Evolutionary conservation across 148 eudicot species (phyloP).

Genomic region (Camellia granthamiana): DNA sequence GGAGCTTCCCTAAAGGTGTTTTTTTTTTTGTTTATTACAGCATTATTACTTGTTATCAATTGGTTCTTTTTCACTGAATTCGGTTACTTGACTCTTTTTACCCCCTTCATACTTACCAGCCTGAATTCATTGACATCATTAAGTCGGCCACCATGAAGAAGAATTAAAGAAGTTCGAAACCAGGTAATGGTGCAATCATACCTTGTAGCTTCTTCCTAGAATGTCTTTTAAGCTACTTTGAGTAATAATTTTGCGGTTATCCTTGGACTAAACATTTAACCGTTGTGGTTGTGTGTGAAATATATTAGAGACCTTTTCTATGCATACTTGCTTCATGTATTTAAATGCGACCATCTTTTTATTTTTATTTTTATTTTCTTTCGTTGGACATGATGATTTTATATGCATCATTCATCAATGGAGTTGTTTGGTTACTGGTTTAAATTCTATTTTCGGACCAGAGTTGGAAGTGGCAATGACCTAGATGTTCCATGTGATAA

Average conservation of each 20-base stretch:
- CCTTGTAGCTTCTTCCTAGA: background rate
- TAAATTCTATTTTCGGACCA: too few relatives aligned
- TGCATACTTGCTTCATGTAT: background rate
- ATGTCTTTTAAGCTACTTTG: background rate
- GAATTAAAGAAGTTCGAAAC: constrained; percentile 5
- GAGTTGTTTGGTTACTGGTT: too few relatives aligned
- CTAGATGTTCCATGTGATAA: too few relatives aligned
- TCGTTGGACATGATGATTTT: too few relatives aligned
- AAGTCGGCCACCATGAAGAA: constrained; percentile 51
- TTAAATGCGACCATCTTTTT: too few relatives aligned
- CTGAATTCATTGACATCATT: constrained; percentile 59
- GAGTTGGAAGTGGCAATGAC: background rate
- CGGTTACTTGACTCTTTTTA: background rate
- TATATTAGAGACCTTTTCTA: background rate
- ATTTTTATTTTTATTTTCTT: too few relatives aligned
- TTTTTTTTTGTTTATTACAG: background rate
- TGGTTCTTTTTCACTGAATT: background rate
- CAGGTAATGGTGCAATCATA: background rate
- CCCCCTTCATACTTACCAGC: constrained; percentile 24
- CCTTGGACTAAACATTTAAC: background rate
- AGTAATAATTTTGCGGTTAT: background rate
- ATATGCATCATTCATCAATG: too few relatives aligned
- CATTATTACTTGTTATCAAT: background rate
- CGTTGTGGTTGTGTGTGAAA: background rate
- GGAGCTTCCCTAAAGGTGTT: constrained; percentile 58